Evolutionary conservation across 495 filamentous ascomycete genomes (phyloP).

Genomic region (Neurospora pannonica): DNA sequence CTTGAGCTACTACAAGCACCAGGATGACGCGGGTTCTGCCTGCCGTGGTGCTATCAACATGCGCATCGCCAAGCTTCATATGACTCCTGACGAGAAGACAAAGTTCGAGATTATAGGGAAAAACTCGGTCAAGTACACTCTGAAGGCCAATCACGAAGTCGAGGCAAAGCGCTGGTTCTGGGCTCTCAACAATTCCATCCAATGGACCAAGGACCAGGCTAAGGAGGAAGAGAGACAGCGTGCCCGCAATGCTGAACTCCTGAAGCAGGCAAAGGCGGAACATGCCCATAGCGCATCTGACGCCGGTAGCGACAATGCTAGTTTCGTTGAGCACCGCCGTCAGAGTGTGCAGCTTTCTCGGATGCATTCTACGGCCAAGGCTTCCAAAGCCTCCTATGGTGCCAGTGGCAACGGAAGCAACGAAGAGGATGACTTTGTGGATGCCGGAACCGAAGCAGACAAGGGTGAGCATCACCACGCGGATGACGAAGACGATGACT

Average conservation of each 20-base stretch:
- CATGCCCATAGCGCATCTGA: constrained; percentile 27
- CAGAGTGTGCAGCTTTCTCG: constrained; percentile 37
- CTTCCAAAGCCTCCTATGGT: constrained; percentile 15
- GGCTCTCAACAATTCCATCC: constrained; percentile 97
- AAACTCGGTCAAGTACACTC: constrained; percentile 95
- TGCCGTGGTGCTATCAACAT: constrained; percentile 98
- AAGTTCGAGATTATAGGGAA: constrained; percentile 97
- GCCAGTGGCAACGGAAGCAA: constrained; percentile 29
- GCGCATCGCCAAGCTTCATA: constrained; percentile 86
- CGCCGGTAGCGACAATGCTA: constrained; percentile 42
- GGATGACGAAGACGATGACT: constrained; percentile 74
- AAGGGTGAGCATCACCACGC: constrained; percentile 16
- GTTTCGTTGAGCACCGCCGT: constrained; percentile 32
- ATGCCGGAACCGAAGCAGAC: constrained; percentile 24
- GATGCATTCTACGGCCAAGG: constrained; percentile 25
- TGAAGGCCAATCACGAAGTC: constrained; percentile 93
- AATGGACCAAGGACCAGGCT: constrained; percentile 95
- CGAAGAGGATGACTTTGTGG: constrained; percentile 36
- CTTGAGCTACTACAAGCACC: constrained; percentile 97
- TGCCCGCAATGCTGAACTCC: constrained; percentile 59
- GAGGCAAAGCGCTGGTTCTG: constrained; percentile 95
- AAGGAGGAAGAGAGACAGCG: constrained; percentile 74
- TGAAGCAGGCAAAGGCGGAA: constrained; percentile 56
- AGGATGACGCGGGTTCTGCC: constrained; percentile 86
- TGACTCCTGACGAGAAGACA: constrained; percentile 94